These are phyloP conservation scores for Pterocarpus macrocarpus DNA, from an alignment of 306 rosid species.

Conservation along the genomic window DNA sequence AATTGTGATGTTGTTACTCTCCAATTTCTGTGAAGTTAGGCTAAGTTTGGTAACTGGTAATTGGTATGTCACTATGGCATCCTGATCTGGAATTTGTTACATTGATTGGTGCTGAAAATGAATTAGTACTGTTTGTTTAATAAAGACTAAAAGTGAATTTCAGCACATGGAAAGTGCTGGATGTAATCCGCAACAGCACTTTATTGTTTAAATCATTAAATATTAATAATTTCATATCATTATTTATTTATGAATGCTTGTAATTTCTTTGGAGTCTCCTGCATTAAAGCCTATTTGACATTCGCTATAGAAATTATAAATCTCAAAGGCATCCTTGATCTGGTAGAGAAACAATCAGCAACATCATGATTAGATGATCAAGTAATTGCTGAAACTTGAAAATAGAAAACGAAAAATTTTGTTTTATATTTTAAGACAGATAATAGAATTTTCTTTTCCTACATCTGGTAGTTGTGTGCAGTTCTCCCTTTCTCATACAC, in stretches of 20 bases:
- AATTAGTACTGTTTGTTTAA: conserved; percentile 1
- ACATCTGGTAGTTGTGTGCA: background rate
- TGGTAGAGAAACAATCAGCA: background rate
- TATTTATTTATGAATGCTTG: conserved; percentile 1
- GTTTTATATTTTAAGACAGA: background rate
- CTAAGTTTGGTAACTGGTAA: background rate
- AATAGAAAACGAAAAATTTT: background rate
- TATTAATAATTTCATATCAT: background rate
- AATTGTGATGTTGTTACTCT: conserved; percentile 15
- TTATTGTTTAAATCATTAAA: conserved; percentile 1
- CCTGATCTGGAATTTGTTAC: conserved; percentile 10
- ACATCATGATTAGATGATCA: background rate
- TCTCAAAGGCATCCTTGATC: conserved; percentile 1
- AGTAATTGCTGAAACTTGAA: background rate
- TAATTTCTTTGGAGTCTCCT: conserved; percentile 3
- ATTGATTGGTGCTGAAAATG: background rate
- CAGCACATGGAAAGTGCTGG: background rate
- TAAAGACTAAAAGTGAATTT: conserved; percentile 3
- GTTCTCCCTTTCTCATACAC: background rate
- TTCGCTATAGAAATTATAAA: background rate
- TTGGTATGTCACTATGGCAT: background rate
- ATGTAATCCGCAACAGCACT: background rate
- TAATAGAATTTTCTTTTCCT: background rate
- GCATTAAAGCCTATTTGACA: background rate
- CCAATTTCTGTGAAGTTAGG: conserved; percentile 5